These are phyloP conservation scores for Phaseolus lunatus DNA, from an alignment of 306 rosid species.

Conservation along the genomic window DNA sequence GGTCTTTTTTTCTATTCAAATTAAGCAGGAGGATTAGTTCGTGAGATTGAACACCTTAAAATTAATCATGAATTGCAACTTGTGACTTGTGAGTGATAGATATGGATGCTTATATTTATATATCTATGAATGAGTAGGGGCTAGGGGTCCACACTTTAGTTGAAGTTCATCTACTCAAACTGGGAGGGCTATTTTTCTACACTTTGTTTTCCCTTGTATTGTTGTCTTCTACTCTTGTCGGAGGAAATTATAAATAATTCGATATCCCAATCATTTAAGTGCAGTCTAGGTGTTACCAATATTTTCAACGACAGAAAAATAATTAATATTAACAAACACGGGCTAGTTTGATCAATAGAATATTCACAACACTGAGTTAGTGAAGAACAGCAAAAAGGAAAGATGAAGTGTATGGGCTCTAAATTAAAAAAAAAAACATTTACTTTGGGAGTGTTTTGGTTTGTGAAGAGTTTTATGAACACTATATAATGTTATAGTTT, in stretches of 20 bases:
- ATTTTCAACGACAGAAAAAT: background rate
- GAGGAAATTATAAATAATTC: slow-evolving; percentile 43
- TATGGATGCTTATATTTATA: slow-evolving; percentile 46
- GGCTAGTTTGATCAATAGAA: background rate
- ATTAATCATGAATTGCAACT: slow-evolving; percentile 10
- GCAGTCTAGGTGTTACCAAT: background rate
- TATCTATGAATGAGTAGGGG: slow-evolving; percentile 36
- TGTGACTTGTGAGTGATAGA: slow-evolving; percentile 38
- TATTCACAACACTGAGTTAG: background rate
- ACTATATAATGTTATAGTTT: slow-evolving; percentile 23
- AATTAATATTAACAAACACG: background rate
- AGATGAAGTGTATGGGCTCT: background rate
- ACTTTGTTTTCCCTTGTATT: background rate
- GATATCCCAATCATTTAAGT: slow-evolving; percentile 45
- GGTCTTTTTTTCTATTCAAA: slow-evolving; percentile 22
- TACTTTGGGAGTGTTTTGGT: slow-evolving; percentile 32
- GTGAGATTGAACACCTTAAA: background rate
- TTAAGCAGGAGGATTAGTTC: background rate
- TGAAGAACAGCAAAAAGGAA: background rate
- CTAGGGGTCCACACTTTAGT: slow-evolving; percentile 41
- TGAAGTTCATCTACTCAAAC: slow-evolving; percentile 37
- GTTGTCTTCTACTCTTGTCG: slow-evolving; percentile 43
- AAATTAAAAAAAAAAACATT: slow-evolving; percentile 16
- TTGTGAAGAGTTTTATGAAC: slow-evolving; percentile 29
- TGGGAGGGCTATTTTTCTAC: slow-evolving; percentile 32